Percentiles rank a stretch among this genome's conserved stretches.
phyloP scores from a whole-genome alignment of 2,329 filamentous ascomycete genomes.

The Chaetothyriales sp. region DNA sequence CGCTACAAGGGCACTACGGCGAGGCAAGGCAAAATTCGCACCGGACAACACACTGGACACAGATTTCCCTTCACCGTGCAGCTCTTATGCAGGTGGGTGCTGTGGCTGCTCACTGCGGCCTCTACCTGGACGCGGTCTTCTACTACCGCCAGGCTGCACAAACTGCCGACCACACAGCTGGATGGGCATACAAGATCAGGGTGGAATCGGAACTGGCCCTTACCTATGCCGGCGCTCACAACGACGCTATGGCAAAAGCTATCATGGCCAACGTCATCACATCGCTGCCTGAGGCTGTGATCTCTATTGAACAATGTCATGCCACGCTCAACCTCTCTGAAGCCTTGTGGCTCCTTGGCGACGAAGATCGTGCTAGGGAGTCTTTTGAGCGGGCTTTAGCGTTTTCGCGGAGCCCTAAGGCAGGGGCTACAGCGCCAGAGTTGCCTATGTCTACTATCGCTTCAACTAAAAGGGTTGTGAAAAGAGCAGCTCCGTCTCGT shows the following conservation, averaged over 20 bases:
- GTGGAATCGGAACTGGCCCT: constrained; percentile 7
- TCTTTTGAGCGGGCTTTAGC: background rate
- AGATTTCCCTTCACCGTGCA: constrained; percentile 60
- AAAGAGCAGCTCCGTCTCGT: background rate
- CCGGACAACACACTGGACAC: constrained; percentile 58
- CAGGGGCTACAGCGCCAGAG: background rate
- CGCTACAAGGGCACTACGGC: constrained; percentile 19
- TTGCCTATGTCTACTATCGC: background rate
- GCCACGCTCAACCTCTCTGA: background rate
- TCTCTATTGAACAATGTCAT: background rate
- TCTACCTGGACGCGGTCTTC: constrained; percentile 77
- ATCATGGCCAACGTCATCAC: constrained; percentile 16
- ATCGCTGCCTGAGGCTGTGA: constrained; percentile 26
- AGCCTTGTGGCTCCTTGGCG: background rate
- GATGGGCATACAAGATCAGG: background rate
- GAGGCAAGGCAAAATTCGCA: background rate
- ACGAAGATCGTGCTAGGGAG: background rate
- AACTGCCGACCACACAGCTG: constrained; percentile 41
- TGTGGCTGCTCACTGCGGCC: constrained; percentile 69
- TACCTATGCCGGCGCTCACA: constrained; percentile 8
- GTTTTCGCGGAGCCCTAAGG: background rate
- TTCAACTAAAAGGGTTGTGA: background rate
- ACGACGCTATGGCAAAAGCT: background rate
- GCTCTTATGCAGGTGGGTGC: constrained; percentile 60
- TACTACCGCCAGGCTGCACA: constrained; percentile 75